These are phyloP conservation scores for Saccharomycopsis amapae DNA, from an alignment of 805 yeast species.

Conservation along the genomic window DNA sequence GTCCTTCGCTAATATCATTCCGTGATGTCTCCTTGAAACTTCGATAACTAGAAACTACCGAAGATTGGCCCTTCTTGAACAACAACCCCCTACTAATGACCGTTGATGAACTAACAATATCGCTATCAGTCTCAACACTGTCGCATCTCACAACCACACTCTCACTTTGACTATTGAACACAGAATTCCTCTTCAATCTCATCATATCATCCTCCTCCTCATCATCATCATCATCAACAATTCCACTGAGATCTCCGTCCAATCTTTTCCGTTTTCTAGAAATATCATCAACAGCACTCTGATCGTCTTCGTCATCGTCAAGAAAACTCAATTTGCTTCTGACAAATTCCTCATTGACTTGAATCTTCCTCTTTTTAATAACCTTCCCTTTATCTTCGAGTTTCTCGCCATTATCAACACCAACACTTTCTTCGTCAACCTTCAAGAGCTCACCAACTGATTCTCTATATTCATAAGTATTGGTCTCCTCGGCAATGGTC, in stretches of 20 bases:
- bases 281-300: not conserved
- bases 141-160: not conserved
- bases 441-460: slow-evolving; percentile 29
- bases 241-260: not conserved
- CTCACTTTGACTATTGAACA: slow-evolving; percentile 2
- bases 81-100: not conserved
- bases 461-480: slow-evolving; percentile 24
- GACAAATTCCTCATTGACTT: slow-evolving; percentile 48
- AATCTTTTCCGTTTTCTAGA: not conserved
- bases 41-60: no score
- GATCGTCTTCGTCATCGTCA: slow-evolving; percentile 25
- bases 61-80: not conserved
- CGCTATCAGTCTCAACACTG: slow-evolving; percentile 36
- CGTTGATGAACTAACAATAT: slow-evolving; percentile 18
- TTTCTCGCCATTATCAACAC: slow-evolving; percentile 27
- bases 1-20: slow-evolving; percentile 16
- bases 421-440: slow-evolving; percentile 26
- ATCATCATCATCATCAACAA: not conserved
- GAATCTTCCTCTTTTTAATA: slow-evolving; percentile 29
- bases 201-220: slow-evolving; percentile 6
- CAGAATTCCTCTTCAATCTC: slow-evolving; percentile 1
- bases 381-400: slow-evolving; percentile 25
- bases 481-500: slow-evolving; percentile 45
- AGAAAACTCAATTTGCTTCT: slow-evolving; percentile 51
- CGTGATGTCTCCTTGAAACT: slow-evolving; percentile 37